Evolutionary conservation across 2,329 filamentous ascomycete genomes (phyloP), one percentile per base, ranked within the genome.

Genomic region (Phialemonium atrogriseum): DNA sequence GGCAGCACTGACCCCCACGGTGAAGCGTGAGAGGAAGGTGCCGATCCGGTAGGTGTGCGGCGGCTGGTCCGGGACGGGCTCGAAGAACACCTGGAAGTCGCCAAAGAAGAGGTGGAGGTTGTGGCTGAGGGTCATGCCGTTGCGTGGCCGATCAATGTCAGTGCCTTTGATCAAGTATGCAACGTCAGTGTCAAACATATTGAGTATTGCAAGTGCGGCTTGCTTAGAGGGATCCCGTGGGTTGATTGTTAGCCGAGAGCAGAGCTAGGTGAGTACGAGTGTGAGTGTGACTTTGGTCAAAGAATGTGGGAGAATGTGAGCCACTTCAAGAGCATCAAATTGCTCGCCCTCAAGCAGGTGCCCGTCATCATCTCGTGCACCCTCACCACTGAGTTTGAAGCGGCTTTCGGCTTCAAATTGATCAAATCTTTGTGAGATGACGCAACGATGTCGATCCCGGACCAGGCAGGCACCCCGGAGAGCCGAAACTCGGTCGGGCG

Each of bases 141-240:
- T 64, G 15, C 43, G 39, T 15, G 56, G 55, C 28, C 51, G 49
- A 40, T 64, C 57, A 33, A 64, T 61, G 8, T 61, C 47, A 17
- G 38, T 32, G 29, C 58, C 58, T 25, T 60, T 47, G 29, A 63
- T 60, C 2, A 60, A 32, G 41, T 54, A 43, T 8, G 45, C 44
- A 21, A 54, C 44, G 16, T 49, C 52, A 19, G 30, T 41, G 35
- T 62, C 56, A 35, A 65, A 61, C 56, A 64, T 63, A 17, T 62
- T 57, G 2, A 62, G 50, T 23, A 64, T 53, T 12, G 45, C 41
- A 8, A 63, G 43, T 7, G 55, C 52, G 0, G 49, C 46, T 45
- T 53, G 35, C 38, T 55, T 54, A n/a, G 47, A 47, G 36, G 52
- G 29, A 26, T 29, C 16, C 24, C 33, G 17, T 25, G n/a, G n/a